Conservation (phyloP, 2,329 filamentous ascomycete genomes). For the Chrysosporium keratinophilum region DNA sequence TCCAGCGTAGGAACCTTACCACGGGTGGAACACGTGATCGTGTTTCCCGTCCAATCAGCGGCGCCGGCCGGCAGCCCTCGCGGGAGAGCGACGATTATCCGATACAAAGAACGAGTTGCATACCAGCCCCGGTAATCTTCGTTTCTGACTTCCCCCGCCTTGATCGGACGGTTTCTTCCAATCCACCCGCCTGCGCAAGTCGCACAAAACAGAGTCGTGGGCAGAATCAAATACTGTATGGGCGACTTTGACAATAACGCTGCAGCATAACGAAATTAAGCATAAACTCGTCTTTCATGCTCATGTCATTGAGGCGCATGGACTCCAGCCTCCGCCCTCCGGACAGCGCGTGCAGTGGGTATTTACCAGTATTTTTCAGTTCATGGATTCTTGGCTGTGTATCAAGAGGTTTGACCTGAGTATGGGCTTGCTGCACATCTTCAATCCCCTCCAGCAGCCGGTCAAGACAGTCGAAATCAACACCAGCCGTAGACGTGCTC, state of each 20-base stretch:
- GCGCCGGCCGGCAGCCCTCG: not conserved
- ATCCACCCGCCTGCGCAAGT: not conserved
- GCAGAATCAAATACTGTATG: not conserved
- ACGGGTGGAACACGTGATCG: constrained; percentile 1
- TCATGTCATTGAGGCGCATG: not conserved
- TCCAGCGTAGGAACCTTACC: not conserved
- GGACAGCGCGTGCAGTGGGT: no score
- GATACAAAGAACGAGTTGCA: not conserved
- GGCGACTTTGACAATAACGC: not conserved
- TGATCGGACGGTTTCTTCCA: constrained; percentile 2
- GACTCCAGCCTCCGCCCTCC: not conserved
- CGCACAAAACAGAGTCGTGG: not conserved
- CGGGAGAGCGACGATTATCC: not conserved
- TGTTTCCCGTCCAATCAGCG: constrained; percentile 8
- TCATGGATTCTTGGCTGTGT: constrained; percentile 6
- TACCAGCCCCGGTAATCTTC: not conserved
- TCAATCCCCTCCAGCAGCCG: not conserved
- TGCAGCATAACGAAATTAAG: constrained; percentile 1
- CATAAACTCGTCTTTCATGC: not conserved
- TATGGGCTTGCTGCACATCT: not conserved
- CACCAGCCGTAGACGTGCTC: not conserved
- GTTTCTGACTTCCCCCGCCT: not conserved
- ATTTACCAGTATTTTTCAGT: not conserved
- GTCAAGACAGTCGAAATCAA: not conserved
- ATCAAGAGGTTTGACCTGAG: constrained; percentile 7